Base-by-base conservation (phyloP, 2,329 filamentous ascomycete genomes). In the Aspergillus aculeatus region DNA sequence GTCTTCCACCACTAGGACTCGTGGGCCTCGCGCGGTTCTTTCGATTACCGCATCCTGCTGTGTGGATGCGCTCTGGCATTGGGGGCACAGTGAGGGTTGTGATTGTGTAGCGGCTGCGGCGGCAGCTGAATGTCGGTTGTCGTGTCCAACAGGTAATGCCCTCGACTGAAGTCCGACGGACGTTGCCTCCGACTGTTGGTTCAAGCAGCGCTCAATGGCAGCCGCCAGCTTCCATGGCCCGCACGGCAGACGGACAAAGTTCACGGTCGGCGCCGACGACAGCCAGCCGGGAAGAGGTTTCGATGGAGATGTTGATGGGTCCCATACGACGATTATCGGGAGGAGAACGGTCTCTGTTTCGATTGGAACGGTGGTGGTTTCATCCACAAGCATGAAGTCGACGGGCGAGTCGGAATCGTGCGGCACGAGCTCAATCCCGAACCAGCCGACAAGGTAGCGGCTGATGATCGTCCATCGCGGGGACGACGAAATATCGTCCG, bases 1-100 rank as follows among this genome's bases (percentile, higher is more conserved):
- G 60, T 81, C 78, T 47, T 81, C 78, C 2, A 81, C 78, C 0
- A 81, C 74, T 0, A 80, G 70, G 2, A 81, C 67, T 10, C 70
- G 69, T 2, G 73, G 59, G 5, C 57, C 59, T 23, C 64, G 64
- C 35, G 70, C 58, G 4, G 14, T 9, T 26, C 54, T 49, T 4
- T 44, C 5, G 5, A 50, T 10, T 1, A 41, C 9, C 7, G 50
- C 16, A 21, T 56, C 10, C 12, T 47, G 38, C 6, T 4, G 14
- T n/a, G 38, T 29, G 26, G 26, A 19, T n/a, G 14, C 14, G 14
- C 6, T 19, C 16, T 44, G 38, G n/a, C 38, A 44, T 16, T 35
- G 32, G 3, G 38, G 7, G 38, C 38, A 44, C 6, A 19, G 16
- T 2, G 38, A n/a, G 14, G 16, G 6, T 16, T 0, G 5, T 4